These are phyloP conservation scores for Hordeum marinum DNA, from an alignment of 176 grass and related monocot species.

Conservation along the genomic window DNA sequence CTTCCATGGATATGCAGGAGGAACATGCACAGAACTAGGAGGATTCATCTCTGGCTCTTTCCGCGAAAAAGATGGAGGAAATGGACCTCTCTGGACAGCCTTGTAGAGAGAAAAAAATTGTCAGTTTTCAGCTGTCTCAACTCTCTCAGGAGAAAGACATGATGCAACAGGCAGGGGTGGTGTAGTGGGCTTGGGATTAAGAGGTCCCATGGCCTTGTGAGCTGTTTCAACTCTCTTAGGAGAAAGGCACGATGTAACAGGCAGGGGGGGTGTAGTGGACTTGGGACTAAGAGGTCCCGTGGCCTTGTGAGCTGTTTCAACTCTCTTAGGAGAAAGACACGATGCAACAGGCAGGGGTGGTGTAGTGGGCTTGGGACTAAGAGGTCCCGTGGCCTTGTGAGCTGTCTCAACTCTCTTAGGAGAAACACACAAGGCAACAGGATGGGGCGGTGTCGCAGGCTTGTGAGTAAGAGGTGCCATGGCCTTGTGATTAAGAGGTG, in stretches of 20 bases:
- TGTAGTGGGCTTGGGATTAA: neutral
- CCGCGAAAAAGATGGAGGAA: neutral
- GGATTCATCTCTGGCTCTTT: constrained; percentile 17
- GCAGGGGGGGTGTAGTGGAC: neutral
- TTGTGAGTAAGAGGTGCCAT: neutral
- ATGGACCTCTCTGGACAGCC: neutral
- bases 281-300: neutral
- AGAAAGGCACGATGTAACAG: neutral
- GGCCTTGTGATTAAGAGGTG: neutral
- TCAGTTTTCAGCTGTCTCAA: constrained; percentile 16
- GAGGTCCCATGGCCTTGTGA: neutral
- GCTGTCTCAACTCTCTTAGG: neutral
- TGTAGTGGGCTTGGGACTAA: neutral
- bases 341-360: neutral
- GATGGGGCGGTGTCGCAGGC: neutral
- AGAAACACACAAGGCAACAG: neutral
- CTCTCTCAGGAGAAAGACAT: neutral
- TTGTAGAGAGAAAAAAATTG: neutral
- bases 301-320: neutral
- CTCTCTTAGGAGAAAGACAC: neutral
- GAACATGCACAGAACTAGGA: constrained; percentile 16
- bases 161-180: neutral
- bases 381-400: neutral
- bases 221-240: neutral
- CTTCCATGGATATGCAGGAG: constrained; percentile 14